These are phyloP conservation scores for Macrolepiota dolichaula DNA, from an alignment of 768 basidiomycete genomes.

Conservation along the genomic window DNA sequence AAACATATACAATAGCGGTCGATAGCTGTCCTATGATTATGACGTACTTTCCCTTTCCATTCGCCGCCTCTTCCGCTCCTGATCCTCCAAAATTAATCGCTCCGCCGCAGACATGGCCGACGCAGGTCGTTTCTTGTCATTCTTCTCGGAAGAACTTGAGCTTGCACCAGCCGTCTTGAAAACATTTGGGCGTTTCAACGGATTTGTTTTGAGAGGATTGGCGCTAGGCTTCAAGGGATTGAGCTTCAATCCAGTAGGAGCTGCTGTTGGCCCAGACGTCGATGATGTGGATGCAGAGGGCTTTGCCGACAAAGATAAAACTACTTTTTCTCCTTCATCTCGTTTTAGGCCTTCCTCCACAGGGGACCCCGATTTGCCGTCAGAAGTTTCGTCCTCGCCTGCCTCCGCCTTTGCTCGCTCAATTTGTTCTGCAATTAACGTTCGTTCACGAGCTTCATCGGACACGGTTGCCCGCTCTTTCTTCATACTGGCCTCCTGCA, in stretches of 20 bases:
- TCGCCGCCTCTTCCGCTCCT: slow-evolving; percentile 80
- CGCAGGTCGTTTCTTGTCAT: slow-evolving; percentile 60
- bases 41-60: slow-evolving; percentile 52
- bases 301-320: slow-evolving; percentile 68
- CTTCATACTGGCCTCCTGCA: slow-evolving; percentile 79
- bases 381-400: slow-evolving; percentile 25
- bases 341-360: slow-evolving; percentile 65
- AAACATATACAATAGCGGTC: slow-evolving; percentile 8
- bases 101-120: slow-evolving; percentile 77
- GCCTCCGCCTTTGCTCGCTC: slow-evolving; percentile 69
- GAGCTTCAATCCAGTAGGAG: slow-evolving; percentile 49
- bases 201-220: slow-evolving; percentile 66
- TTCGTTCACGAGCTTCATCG: slow-evolving; percentile 92
- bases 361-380: slow-evolving; percentile 20
- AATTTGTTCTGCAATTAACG: slow-evolving; percentile 90
- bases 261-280: slow-evolving; percentile 29
- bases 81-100: slow-evolving; percentile 83
- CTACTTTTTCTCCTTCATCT: slow-evolving; percentile 74
- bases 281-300: slow-evolving; percentile 28
- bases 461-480: slow-evolving; percentile 89
- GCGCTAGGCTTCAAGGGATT: slow-evolving; percentile 56
- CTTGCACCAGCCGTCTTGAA: slow-evolving; percentile 52
- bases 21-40: slow-evolving; percentile 19
- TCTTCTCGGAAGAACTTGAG: slow-evolving; percentile 32
- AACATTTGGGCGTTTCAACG: slow-evolving; percentile 71